A percentile compares a stretch with the other conserved stretches of the same genome.
Evolutionary conservation across 2,329 filamentous ascomycete species (phyloP).

Genomic region (Coniella vitis): DNA sequence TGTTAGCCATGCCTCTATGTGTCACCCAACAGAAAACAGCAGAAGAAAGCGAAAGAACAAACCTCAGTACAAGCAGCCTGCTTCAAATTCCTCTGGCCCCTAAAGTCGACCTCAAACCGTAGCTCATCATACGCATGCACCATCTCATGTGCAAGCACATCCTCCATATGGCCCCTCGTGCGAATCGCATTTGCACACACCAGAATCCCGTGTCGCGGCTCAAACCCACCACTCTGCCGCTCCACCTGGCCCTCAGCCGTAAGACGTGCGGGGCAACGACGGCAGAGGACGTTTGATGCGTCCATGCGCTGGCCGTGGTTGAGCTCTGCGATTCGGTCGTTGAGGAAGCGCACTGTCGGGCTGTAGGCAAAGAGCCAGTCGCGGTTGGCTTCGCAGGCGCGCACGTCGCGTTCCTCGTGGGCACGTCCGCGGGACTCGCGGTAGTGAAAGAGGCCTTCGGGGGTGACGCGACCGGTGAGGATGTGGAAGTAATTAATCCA

Average conservation of each 20-base stretch:
- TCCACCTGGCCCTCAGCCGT: conserved; percentile 54
- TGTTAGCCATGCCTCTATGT: conserved; percentile 12
- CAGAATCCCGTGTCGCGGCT: conserved; percentile 77
- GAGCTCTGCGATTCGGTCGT: conserved; percentile 70
- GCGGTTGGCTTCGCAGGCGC: conserved; percentile 71
- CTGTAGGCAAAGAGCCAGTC: conserved; percentile 81
- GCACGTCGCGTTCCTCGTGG: conserved; percentile 73
- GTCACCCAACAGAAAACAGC: background rate
- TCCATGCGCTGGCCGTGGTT: conserved; percentile 62
- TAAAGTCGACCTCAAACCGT: conserved; percentile 82
- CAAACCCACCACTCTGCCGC: conserved; percentile 72
- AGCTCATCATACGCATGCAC: conserved; percentile 94
- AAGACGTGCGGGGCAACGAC: conserved; percentile 61
- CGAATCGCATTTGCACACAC: conserved; percentile 89
- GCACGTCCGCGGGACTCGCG: conserved; percentile 67
- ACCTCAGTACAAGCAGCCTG: conserved; percentile 90
- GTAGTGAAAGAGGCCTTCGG: conserved; percentile 66
- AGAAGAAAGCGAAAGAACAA: conserved; percentile 10
- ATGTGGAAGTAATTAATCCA: conserved; percentile 87
- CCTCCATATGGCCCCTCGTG: conserved; percentile 76
- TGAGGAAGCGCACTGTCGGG: conserved; percentile 80
- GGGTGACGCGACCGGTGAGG: conserved; percentile 64
- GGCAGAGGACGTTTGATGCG: conserved; percentile 70
- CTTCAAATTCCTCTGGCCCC: conserved; percentile 62
- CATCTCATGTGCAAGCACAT: conserved; percentile 95